phyloP scores from a whole-genome alignment of 1,284 basidiomycete genomes.

The Puccinia triticina region DNA sequence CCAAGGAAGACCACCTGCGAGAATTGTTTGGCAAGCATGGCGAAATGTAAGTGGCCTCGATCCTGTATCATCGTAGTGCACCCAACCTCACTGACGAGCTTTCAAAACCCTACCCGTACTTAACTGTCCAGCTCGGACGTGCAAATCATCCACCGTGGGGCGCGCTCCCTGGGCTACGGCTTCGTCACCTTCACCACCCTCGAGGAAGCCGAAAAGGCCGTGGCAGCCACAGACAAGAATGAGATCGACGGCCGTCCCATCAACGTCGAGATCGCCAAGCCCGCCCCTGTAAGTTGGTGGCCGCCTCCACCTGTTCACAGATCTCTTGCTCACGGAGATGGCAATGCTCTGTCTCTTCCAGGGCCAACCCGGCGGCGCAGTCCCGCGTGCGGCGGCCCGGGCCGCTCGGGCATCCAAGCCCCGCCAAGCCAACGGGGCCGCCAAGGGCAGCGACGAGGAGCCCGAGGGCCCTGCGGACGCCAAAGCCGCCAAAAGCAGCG shows the following conservation, averaged over 20 bases:
- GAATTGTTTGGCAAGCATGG: conserved; percentile 33
- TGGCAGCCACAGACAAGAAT: conserved; percentile 79
- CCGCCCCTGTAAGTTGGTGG: conserved; percentile 67
- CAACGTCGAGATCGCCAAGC: conserved; percentile 86
- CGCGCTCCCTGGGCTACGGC: conserved; percentile 65
- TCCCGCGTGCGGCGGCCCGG: conserved; percentile 52
- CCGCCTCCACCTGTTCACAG: neutral
- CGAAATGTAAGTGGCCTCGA: conserved; percentile 29
- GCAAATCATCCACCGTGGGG: conserved; percentile 50
- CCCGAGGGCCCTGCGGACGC: conserved; percentile 6
- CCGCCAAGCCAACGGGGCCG: conserved; percentile 60
- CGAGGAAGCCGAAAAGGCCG: conserved; percentile 81
- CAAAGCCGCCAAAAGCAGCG: conserved; percentile 72
- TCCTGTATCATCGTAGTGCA: neutral
- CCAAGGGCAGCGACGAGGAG: conserved; percentile 62
- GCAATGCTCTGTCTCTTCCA: neutral
- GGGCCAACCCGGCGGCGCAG: conserved; percentile 59
- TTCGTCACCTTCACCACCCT: conserved; percentile 80
- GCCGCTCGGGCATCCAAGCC: conserved; percentile 53
- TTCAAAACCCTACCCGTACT: too few species aligned
- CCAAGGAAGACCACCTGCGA: conserved; percentile 42
- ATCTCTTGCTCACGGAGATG: neutral
- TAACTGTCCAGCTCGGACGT: conserved; percentile 28
- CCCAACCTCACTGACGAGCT: neutral
- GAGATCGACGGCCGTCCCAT: conserved; percentile 84